A percentile compares a stretch with the other conserved stretches of the same genome.
Evolutionary conservation across 768 basidiomycete genomes (phyloP).

Genomic region (Pleurotus tuoliensis): DNA sequence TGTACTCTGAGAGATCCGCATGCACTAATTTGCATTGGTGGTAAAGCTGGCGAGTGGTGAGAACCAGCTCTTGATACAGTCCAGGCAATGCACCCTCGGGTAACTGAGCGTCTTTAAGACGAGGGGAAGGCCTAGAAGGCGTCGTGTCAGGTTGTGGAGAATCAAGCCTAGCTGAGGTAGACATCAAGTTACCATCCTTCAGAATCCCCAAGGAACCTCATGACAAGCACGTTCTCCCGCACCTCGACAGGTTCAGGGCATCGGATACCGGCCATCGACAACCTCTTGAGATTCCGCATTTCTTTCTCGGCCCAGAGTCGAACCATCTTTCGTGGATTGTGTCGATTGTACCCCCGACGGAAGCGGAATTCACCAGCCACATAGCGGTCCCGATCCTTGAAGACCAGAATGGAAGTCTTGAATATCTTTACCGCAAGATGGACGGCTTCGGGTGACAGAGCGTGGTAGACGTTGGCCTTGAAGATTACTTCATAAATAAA

Average conservation of each 20-base stretch:
- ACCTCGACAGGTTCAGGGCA: constrained; percentile 92
- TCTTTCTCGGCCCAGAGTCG: constrained; percentile 99
- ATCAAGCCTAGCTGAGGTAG: constrained; percentile 1
- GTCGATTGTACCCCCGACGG: constrained; percentile 80
- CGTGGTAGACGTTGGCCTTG: constrained; percentile 97
- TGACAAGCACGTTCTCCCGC: constrained; percentile 93
- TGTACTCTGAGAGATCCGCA: constrained; percentile 98
- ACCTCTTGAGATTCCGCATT: constrained; percentile 89
- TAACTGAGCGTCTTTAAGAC: constrained; percentile 82
- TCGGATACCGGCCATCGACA: constrained; percentile 77
- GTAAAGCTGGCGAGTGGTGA: constrained; percentile 80
- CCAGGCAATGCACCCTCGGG: constrained; percentile 42
- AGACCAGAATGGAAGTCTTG: constrained; percentile 95
- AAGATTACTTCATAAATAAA: constrained; percentile 6
- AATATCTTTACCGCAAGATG: constrained; percentile 96
- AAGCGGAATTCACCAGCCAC: constrained; percentile 97
- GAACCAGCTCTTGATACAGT: constrained; percentile 78
- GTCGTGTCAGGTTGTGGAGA: neutral
- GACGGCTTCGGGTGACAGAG: constrained; percentile 44
- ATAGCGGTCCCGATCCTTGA: constrained; percentile 97
- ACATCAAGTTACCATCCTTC: constrained; percentile 67
- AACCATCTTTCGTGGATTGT: constrained; percentile 98
- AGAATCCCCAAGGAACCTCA: constrained; percentile 83
- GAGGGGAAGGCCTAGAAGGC: constrained; percentile 78
- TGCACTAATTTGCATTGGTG: constrained; percentile 92